A percentile compares a stretch with the other conserved stretches of the same genome.
Evolutionary conservation across 768 basidiomycete species (phyloP).

Genomic region (Termitomyces sp.): DNA sequence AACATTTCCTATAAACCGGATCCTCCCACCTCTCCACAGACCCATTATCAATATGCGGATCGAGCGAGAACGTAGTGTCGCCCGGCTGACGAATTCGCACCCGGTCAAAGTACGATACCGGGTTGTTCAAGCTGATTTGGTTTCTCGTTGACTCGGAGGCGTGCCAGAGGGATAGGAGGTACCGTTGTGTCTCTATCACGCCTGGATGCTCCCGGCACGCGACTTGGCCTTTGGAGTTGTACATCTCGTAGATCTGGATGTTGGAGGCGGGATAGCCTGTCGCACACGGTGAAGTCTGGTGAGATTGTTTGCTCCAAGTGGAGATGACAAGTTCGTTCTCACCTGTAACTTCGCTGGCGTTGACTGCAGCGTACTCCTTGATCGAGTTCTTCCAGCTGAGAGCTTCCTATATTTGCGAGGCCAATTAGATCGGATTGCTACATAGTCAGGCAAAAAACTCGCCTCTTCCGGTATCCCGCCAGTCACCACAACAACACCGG

Average conservation of each 20-base stretch:
- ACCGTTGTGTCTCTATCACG: constrained; percentile 54
- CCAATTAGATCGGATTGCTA: background rate
- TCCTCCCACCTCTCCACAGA: constrained; percentile 60
- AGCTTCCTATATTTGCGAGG: constrained; percentile 45
- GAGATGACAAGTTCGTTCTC: background rate
- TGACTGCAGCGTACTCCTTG: constrained; percentile 51
- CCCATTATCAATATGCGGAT: constrained; percentile 58
- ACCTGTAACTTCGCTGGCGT: constrained; percentile 50
- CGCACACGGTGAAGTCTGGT: background rate
- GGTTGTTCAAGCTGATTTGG: constrained; percentile 46
- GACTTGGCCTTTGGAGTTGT: constrained; percentile 64
- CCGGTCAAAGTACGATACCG: constrained; percentile 77
- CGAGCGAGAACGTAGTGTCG: constrained; percentile 63
- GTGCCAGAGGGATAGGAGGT: constrained; percentile 61
- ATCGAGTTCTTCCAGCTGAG: constrained; percentile 56
- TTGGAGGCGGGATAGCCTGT: constrained; percentile 66
- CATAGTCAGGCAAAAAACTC: constrained; percentile 6
- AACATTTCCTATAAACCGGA: constrained; percentile 37
- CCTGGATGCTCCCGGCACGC: constrained; percentile 66
- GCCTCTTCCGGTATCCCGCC: constrained; percentile 57
- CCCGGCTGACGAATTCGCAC: constrained; percentile 73
- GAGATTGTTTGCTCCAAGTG: background rate
- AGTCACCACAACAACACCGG: constrained; percentile 56
- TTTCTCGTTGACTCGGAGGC: constrained; percentile 30
- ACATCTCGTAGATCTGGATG: constrained; percentile 73